Percentiles rank a stretch among this genome's conserved stretches.
Conservation (phyloP, 768 basidiomycete genomes). For the Nevesoporus exiguus region DNA sequence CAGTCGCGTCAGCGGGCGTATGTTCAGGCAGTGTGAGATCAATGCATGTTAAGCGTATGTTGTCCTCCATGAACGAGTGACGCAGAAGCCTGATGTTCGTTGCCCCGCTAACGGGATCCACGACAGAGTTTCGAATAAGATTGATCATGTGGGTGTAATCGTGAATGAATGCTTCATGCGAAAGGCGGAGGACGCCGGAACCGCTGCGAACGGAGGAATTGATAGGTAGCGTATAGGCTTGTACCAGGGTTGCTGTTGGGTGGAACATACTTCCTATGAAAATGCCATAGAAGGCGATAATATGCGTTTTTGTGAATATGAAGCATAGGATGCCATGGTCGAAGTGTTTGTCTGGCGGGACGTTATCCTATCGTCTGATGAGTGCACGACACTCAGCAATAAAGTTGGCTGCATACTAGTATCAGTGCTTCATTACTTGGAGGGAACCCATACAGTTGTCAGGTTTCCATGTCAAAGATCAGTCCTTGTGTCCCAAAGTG, state of each 20-base stretch:
- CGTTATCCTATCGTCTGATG: background rate
- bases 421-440: background rate
- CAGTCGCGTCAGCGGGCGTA: background rate
- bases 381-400: background rate
- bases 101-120: background rate
- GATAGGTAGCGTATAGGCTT: background rate
- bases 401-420: background rate
- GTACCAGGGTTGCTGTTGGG: background rate
- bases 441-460: background rate
- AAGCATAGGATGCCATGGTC: too few relatives aligned
- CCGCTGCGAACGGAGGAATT: background rate
- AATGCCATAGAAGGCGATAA: background rate
- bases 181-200: background rate
- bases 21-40: background rate
- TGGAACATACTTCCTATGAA: too few relatives aligned
- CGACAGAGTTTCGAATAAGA: background rate
- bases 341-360: background rate
- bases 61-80: too few relatives aligned
- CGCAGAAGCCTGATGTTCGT: background rate
- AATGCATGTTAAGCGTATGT: background rate
- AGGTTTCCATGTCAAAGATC: background rate
- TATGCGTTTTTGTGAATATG: background rate
- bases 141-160: too few relatives aligned
- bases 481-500: background rate
- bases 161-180: background rate